Evolutionary conservation across 306 rosid species (phyloP), one percentile per base, ranked within the genome.

Genomic region (Dryas alaskensis): DNA sequence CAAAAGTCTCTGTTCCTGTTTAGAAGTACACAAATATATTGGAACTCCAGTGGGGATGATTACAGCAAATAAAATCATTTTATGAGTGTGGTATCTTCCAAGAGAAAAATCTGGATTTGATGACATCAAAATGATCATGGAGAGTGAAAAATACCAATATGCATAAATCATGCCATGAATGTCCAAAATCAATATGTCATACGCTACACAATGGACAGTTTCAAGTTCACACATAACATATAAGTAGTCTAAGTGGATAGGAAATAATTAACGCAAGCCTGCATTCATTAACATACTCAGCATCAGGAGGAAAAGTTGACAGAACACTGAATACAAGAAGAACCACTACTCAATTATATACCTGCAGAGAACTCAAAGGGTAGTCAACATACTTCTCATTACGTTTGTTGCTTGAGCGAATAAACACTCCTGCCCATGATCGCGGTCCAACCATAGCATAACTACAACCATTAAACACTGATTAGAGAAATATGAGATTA

Each of bases 381-480:
- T 78, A 84, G 77, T 89, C 87, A 71, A 75, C 12, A 68, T 78
- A 67, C 85, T 86, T 91, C 40, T 84, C 90, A 61, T 60, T 70
- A 45, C 78, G 84, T 76, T 62, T 90, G 72, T 72, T 83, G 82
- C 61, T 82, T 49, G 80, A 9, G 54, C 95, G 93, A 75, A 71
- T 59, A 81, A 92, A 88, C 78, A 94, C 84, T 88, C 89, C 96
- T 75, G 90, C 83, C 99, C 99, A 92, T 71, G 99, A 82, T 84
- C 92, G 79, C 73, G 99, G 84, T 85, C 96, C 96, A 86, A 82
- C 93, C 99, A 92, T 92, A 86, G 96, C 97, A 80, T 87, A 87
- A 90, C 98, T 94, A 79, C 86, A 76, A 65, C 72, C 80, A 84
- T 53, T 74, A 84, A 69, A 81, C 52, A 71, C 61, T 52, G n/a